Percentiles rank a stretch among this genome's conserved stretches.
These are phyloP conservation scores for Chytriomyces hyalinus DNA, from an alignment of 192 early-diverging fungal genomes.

Conservation along the genomic window DNA sequence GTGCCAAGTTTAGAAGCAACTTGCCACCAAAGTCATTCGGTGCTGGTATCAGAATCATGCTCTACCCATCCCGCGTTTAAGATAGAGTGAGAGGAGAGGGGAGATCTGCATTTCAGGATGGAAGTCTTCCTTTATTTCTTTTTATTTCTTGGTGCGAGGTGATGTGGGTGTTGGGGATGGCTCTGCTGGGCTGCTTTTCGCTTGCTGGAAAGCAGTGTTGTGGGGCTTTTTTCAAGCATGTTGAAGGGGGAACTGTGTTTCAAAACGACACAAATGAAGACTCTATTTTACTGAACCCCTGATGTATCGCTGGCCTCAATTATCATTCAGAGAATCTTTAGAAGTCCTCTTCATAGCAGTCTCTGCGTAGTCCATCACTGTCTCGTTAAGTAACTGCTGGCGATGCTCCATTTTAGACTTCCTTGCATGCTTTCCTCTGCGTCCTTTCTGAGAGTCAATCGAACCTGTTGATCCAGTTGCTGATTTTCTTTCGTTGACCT, in stretches of 20 bases:
- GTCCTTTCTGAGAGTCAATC: neutral
- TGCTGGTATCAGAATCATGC: conserved; percentile 89
- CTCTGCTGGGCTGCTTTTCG: too few relatives aligned
- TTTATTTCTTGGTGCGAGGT: neutral
- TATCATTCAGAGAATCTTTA: neutral
- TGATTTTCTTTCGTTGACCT: too few relatives aligned
- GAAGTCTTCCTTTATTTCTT: too few relatives aligned
- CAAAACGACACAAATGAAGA: too few relatives aligned
- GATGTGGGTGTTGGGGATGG: neutral
- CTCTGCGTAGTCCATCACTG: neutral
- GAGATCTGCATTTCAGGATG: too few relatives aligned
- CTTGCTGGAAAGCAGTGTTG: too few relatives aligned
- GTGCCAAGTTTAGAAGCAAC: conserved; percentile 97
- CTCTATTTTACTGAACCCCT: too few relatives aligned
- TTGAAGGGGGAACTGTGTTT: too few relatives aligned
- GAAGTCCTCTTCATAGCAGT: neutral
- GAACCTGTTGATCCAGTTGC: too few relatives aligned
- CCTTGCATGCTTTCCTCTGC: conserved; percentile 8
- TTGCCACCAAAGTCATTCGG: conserved; percentile 95
- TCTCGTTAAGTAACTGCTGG: neutral
- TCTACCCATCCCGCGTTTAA: conserved; percentile 91
- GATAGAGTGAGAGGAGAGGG: neutral
- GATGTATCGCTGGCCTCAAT: neutral
- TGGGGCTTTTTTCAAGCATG: too few relatives aligned
- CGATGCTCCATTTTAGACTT: neutral